Evolutionary conservation across 2,329 filamentous ascomycete species (phyloP), one percentile per base, ranked within the genome.

Genomic region (Diatrype stigma): DNA sequence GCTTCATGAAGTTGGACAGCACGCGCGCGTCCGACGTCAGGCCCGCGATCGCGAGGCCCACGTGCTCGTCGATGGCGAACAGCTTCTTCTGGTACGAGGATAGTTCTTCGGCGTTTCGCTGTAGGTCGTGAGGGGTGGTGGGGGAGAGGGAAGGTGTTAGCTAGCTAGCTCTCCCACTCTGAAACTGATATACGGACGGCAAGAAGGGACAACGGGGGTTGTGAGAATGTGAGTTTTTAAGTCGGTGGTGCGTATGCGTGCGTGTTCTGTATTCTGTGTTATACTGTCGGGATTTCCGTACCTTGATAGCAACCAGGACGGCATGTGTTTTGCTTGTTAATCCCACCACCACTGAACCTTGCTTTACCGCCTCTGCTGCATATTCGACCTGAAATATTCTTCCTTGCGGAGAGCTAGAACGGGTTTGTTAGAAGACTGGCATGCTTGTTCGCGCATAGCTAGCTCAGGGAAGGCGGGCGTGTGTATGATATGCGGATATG

Each of bases 1-100:
- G 91, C 80, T 96, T 97, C 93, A 99, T 97, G 80, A 96, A 99
- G 84, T 99, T 99, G 80, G 92, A 96, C 63, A 99, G 91, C 63
- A 99, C 94, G 67, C 94, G 94, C 68, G 93, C 94, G 73, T 99
- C 94, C 52, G 93, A 96, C 60, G 94, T 94, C 56, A 99, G 89
- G 63, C 94, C 94, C 61, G 94, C 94, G 65, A 99, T 95, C 65
- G 93, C 91, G 66, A 99, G 86, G 61, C 92, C 94, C 64, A 94
- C 87, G 74, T 99, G 94, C 65, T 93, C 89, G 73, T 99, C 94
- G 75, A 99, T 87, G 64, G 87, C 84, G 73, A 99, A 96, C 69
- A 99, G 86, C 80, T 99, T 99, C 83, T 96, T 96, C 78, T 99
- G 94, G 82, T 99, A 99, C 48, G 94, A 97, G 55, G 94, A 99